Percentiles rank a stretch among this genome's conserved stretches.
These are phyloP conservation scores for Yueomyces sp. DNA, from an alignment of 1,139 yeast genomes.

Conservation along the genomic window DNA sequence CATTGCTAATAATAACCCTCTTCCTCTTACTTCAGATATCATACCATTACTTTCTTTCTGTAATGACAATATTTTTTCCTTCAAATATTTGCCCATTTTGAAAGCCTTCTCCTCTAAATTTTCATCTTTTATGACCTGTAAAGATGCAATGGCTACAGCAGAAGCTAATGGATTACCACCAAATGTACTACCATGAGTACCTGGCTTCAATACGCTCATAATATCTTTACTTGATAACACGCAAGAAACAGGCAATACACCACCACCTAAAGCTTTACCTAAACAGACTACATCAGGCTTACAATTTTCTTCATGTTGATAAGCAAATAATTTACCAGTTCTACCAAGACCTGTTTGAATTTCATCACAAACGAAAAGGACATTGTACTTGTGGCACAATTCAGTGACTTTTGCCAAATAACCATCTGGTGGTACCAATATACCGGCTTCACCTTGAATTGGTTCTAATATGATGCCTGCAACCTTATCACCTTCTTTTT, in stretches of 20 bases:
- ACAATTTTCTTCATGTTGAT: constrained; percentile 47
- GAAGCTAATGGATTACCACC: constrained; percentile 98
- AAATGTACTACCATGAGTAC: constrained; percentile 94
- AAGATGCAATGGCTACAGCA: constrained; percentile 88
- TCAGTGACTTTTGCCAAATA: constrained; percentile 63
- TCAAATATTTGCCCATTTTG: constrained; percentile 58
- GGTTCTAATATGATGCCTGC: constrained; percentile 92
- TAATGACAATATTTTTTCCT: constrained; percentile 50
- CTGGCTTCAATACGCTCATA: constrained; percentile 85
- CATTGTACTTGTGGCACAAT: constrained; percentile 74
- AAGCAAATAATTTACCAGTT: constrained; percentile 88
- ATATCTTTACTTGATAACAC: constrained; percentile 79
- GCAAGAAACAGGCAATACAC: constrained; percentile 85
- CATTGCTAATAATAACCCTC: constrained; percentile 80
- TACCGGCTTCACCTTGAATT: constrained; percentile 98
- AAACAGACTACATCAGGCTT: constrained; percentile 76
- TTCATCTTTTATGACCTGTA: constrained; percentile 82
- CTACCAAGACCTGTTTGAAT: constrained; percentile 97
- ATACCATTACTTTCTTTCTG: constrained; percentile 48
- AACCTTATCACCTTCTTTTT: constrained; percentile 76
- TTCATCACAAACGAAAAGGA: constrained; percentile 86
- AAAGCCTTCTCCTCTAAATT: constrained; percentile 69
- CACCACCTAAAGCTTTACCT: constrained; percentile 95
- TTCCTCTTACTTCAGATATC: constrained; percentile 85
- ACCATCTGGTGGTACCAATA: constrained; percentile 81